Evolutionary conservation across 2,329 filamentous ascomycete genomes (phyloP).

Genomic region (Albophoma yamanashiensis): DNA sequence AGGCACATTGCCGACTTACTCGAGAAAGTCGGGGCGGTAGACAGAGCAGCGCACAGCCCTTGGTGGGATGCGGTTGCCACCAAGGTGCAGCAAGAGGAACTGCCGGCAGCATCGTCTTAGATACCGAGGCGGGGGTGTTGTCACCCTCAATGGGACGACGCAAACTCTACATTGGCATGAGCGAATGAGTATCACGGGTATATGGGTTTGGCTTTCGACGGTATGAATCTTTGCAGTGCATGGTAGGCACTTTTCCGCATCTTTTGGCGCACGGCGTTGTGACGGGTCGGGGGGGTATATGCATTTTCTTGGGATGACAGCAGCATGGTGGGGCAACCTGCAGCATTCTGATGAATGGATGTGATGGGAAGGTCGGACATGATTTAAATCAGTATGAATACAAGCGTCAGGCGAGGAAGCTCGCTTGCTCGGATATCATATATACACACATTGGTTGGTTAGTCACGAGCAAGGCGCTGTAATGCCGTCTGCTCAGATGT

Average conservation of each 20-base stretch:
- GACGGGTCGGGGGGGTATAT: background rate
- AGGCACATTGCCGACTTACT: conserved; percentile 60
- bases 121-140: background rate
- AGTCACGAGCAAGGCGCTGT: background rate
- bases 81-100: conserved; percentile 36
- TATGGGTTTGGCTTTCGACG: background rate
- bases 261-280: background rate
- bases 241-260: no score
- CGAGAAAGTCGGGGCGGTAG: conserved; percentile 52
- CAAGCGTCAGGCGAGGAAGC: background rate
- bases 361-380: background rate
- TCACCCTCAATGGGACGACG: background rate
- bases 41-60: conserved; percentile 53
- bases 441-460: background rate
- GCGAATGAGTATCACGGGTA: background rate
- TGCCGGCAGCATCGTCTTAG: conserved; percentile 9
- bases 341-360: background rate
- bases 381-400: background rate
- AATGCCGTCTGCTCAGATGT: background rate
- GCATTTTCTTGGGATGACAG: background rate
- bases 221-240: background rate
- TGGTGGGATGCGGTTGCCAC: conserved; percentile 62
- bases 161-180: background rate
- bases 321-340: background rate
- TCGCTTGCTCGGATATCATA: background rate